phyloP scores from a whole-genome alignment of 768 basidiomycete genomes.

The Tephrocybe sp. region DNA sequence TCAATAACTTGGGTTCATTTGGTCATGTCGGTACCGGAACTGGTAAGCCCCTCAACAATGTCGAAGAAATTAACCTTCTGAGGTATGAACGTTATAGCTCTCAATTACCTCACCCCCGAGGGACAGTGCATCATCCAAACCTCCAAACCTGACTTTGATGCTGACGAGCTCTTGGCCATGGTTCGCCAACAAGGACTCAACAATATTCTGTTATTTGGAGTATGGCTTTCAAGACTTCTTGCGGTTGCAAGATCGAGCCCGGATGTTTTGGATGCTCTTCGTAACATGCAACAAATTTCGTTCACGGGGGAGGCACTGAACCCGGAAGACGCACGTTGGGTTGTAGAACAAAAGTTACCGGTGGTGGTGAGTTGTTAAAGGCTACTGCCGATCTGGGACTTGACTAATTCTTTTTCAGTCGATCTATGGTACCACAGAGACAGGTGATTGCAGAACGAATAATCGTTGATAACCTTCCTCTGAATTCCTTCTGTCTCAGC shows the following conservation, averaged over 20 bases:
- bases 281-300: constrained; percentile 9
- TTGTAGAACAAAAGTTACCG: constrained; percentile 6
- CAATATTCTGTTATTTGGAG: constrained; percentile 6
- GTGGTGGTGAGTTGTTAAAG: not conserved
- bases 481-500: not conserved
- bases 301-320: constrained; percentile 10
- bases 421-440: constrained; percentile 10
- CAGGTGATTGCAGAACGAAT: not conserved
- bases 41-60: not conserved
- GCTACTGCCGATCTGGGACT: not conserved
- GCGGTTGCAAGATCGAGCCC: constrained; percentile 1
- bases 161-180: constrained; percentile 10
- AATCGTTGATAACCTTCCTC: too few species aligned
- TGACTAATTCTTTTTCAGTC: constrained; percentile 1
- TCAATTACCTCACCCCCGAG: constrained; percentile 2
- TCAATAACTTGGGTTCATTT: constrained; percentile 11
- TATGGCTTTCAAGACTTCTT: constrained; percentile 2
- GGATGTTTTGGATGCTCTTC: constrained; percentile 4
- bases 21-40: constrained; percentile 7
- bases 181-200: constrained; percentile 3
- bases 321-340: constrained; percentile 8
- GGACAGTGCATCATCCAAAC: constrained; percentile 8
- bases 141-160: constrained; percentile 12
- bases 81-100: too few species aligned
- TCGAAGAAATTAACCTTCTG: not conserved